Base-by-base conservation (phyloP, 2,329 filamentous ascomycete species). In the Neophaeococcomyces mojaviensis region DNA sequence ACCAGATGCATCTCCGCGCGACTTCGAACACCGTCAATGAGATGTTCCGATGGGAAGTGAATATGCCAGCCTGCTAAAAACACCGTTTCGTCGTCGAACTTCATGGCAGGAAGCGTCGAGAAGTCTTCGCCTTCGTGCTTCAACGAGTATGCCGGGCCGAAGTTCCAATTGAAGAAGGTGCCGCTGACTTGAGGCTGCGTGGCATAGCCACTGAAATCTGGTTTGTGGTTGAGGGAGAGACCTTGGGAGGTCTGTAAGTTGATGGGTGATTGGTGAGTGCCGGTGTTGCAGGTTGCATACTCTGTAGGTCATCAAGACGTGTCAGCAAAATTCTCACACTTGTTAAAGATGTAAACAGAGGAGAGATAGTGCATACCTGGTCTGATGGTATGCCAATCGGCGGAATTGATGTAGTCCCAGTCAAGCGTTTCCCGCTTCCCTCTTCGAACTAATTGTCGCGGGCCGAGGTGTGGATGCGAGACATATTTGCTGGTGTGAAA, bases 11-110 rank as follows among this genome's bases (percentile, higher is more conserved):
- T 56, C 51, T 74, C 72, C 24, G 69, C 68, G 50, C 66, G 38
- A 13, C 33, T 32, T 12, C 66, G 64, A 31, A 64, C 59, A 31
- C 66, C 67, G 36, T 66, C 60, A 3, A 76, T 63, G 3, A 63
- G 61, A 56, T 76, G 73, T 45, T 76, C 72, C 4, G 70, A 69
- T 0, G 73, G 72, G 0, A 69, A 55, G 53, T 76, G 73, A 39
- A 74, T 69, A 59, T 76, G 73, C 70, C 71, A 75, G 39, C 70
- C 69, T 33, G 60, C 63, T 6, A 75, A 61, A 55, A 71, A 75
- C 16, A 70, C 62, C 1, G 68, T 74, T 48, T 66, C 59, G 55
- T 71, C 66, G 42, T 73, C 68, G 56, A 67, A 74, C 1, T 59
- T 64, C 47, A 74, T 58, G 35, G 62, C 62, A 2, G 71, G 69